Percentiles rank a stretch among this genome's conserved stretches.
phyloP scores from a whole-genome alignment of 164 flowering plant species.

The Tetracentron sinense region DNA sequence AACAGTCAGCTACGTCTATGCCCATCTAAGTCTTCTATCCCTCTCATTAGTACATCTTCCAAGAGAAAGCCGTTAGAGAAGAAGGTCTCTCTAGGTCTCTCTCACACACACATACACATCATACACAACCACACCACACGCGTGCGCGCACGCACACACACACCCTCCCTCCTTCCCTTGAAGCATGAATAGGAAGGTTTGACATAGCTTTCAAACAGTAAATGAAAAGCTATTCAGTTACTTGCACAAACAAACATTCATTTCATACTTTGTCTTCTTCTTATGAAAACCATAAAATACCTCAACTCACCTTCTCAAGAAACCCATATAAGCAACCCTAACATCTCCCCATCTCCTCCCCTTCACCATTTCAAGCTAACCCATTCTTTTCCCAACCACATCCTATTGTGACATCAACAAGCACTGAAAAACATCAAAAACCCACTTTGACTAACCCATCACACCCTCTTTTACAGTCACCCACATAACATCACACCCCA shows the following conservation, averaged over 20 bases:
- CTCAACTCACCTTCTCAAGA: conserved; percentile 14
- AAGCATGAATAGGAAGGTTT: conserved; percentile 29
- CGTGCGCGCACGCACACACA: no score
- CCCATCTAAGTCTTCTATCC: no score
- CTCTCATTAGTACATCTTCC: no score
- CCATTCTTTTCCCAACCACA: conserved; percentile 35
- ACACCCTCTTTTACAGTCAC: background rate
- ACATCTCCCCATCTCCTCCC: conserved; percentile 8
- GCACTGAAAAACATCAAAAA: conserved; percentile 28
- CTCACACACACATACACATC: no score
- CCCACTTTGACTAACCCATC: conserved; percentile 23
- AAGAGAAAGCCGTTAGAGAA: background rate
- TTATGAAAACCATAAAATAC: conserved; percentile 22
- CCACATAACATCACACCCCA: background rate
- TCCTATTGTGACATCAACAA: conserved; percentile 24
- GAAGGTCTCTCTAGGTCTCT: no score
- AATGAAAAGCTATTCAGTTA: conserved; percentile 31
- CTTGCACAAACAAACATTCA: conserved; percentile 28
- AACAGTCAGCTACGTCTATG: conserved; percentile 7
- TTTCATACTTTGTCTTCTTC: conserved; percentile 18
- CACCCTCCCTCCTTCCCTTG: conserved; percentile 14
- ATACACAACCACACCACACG: no score
- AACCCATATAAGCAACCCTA: conserved; percentile 23
- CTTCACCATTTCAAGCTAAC: conserved; percentile 19
- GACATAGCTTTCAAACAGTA: conserved; percentile 32